phyloP scores from a whole-genome alignment of 192 early-diverging fungal genomes.

The Linnemannia zychae region DNA sequence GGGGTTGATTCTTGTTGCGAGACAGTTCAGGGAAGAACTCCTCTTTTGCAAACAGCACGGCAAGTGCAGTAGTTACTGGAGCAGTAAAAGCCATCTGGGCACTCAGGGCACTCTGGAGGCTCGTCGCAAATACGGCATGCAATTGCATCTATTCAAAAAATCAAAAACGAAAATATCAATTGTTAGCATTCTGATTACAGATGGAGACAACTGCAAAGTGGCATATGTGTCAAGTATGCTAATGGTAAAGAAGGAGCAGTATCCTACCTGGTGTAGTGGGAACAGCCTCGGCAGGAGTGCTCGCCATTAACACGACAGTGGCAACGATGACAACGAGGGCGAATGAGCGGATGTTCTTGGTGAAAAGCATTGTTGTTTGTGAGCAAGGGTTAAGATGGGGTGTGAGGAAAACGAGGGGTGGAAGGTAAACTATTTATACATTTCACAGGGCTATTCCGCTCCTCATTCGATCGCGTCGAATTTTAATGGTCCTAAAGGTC shows the following conservation, averaged over 20 bases:
- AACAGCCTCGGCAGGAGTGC: not conserved
- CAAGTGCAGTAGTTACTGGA: not conserved
- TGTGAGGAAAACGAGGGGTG: not conserved
- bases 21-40: not conserved
- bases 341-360: not conserved
- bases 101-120: not conserved
- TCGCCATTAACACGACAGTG: not conserved
- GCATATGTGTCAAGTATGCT: not conserved
- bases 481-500: not conserved
- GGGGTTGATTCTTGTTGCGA: no score
- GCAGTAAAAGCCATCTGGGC: not conserved
- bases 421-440: no score
- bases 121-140: not conserved
- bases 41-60: not conserved
- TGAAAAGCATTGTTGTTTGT: constrained; percentile 6
- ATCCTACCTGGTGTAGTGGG: not conserved
- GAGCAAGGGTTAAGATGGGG: not conserved
- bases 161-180: not conserved
- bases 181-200: not conserved
- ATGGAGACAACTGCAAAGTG: not conserved
- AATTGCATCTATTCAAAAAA: not conserved
- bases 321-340: not conserved
- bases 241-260: not conserved
- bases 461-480: no score
- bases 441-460: no score